These are phyloP conservation scores for Medicago arabica DNA, from an alignment of 306 rosid species.

Conservation along the genomic window DNA sequence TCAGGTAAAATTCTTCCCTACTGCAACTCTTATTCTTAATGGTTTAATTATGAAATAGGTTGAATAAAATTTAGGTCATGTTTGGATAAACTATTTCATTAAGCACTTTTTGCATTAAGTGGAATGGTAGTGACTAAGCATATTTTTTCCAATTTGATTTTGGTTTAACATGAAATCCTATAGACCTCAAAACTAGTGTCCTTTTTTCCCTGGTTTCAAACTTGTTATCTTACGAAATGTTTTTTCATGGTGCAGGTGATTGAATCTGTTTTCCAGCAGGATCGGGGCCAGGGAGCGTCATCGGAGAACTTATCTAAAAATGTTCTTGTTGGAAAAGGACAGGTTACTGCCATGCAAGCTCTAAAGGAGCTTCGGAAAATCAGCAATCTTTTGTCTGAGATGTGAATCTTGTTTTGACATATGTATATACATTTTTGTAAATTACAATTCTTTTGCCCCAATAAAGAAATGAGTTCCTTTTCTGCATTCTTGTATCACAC, in stretches of 20 bases:
- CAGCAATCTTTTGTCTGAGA: conserved; percentile 92
- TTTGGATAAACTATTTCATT: too few relatives aligned
- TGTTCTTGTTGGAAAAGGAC: conserved; percentile 84
- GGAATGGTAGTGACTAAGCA: background rate
- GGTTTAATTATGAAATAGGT: too few relatives aligned
- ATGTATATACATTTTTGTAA: conserved; percentile 79
- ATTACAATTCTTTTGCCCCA: conserved; percentile 57
- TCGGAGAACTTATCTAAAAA: conserved; percentile 66
- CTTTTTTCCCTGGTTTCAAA: background rate
- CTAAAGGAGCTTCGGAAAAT: conserved; percentile 94
- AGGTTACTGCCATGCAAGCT: conserved; percentile 91
- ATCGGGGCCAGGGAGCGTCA: conserved; percentile 63
- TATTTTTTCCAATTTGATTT: background rate
- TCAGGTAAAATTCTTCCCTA: conserved; percentile 63
- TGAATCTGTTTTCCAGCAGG: conserved; percentile 88
- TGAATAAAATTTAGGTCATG: too few relatives aligned
- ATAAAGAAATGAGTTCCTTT: conserved; percentile 50
- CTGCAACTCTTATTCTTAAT: background rate
- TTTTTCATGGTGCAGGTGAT: conserved; percentile 63
- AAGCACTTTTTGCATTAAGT: background rate
- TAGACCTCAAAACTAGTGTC: conserved; percentile 1
- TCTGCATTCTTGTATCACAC: conserved; percentile 19
- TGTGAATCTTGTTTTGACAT: conserved; percentile 51
- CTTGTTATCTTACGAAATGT: conserved; percentile 14
- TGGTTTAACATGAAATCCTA: conserved; percentile 30